Conservation (phyloP, 2,329 filamentous ascomycete species). For the Teratosphaeria epicoccoides region DNA sequence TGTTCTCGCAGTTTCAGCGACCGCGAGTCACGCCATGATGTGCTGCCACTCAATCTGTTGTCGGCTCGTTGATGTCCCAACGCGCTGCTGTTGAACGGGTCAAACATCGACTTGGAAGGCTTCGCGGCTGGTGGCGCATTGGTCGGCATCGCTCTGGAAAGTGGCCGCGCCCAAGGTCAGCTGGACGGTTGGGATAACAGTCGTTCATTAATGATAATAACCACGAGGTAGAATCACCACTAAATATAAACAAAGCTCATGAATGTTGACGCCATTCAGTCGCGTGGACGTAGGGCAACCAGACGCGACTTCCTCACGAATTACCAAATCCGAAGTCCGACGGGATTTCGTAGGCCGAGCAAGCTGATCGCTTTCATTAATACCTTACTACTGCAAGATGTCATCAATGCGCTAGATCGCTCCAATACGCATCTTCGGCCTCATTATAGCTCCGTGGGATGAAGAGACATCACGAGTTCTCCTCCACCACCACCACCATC, state of each 20-base stretch:
- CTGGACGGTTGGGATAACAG: neutral
- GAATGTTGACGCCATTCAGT: neutral
- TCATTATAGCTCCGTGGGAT: too few relatives aligned
- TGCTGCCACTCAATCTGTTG: conserved; percentile 49
- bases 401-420: too few relatives aligned
- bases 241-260: too few relatives aligned
- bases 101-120: conserved; percentile 19
- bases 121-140: conserved; percentile 14
- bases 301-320: neutral
- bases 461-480: too few relatives aligned
- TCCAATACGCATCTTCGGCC: too few relatives aligned
- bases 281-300: neutral
- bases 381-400: too few relatives aligned
- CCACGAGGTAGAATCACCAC: too few relatives aligned
- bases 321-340: too few relatives aligned
- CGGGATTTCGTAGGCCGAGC: too few relatives aligned
- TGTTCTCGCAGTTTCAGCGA: conserved; percentile 60
- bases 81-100: conserved; percentile 77
- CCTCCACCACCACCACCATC: too few relatives aligned
- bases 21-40: conserved; percentile 62
- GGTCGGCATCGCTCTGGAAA: neutral
- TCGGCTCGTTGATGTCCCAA: conserved; percentile 71
- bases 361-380: too few relatives aligned
- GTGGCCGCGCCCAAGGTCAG: neutral
- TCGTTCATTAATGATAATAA: too few relatives aligned